Base-by-base conservation (phyloP, 2,329 filamentous ascomycete genomes). In the Hymenotorrendiella dingleyae region DNA sequence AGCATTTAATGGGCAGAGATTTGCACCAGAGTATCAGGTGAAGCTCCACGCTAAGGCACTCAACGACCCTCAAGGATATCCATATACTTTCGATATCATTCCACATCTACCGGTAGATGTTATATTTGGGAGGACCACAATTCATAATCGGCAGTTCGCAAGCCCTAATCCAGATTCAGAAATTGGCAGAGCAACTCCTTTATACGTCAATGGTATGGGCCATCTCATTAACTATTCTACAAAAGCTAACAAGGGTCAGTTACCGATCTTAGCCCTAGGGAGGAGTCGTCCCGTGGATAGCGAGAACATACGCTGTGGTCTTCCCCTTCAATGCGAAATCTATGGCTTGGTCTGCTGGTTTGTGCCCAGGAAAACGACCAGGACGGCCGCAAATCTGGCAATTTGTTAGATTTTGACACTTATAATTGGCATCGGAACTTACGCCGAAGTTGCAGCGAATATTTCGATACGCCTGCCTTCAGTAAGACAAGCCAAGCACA, bases 391-490 rank as follows among this genome's bases (percentile, higher is more conserved):
- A 28, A 28, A 28, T 28, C 4, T 28, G 26, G 26, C n/a, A n/a
- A n/a, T n/a, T n/a, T n/a, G n/a, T n/a, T n/a, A n/a, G n/a, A n/a
- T n/a, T n/a, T n/a, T n/a, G n/a, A n/a, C n/a, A n/a, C n/a, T n/a
- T n/a, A n/a, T n/a, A n/a, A n/a, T n/a, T n/a, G n/a, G n/a, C n/a
- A n/a, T n/a, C n/a, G n/a, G n/a, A n/a, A n/a, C n/a, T n/a, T n/a
- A n/a, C n/a, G n/a, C n/a, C n/a, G n/a, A 28, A 8, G 43, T 38
- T 4, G 43, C 43, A 20, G 35, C 38, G 22, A 46, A 46, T 4
- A 46, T 33, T 22, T 46, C 43, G 6, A 41, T 37, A 21, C 39
- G 33, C 19, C 28, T 23, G 7, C 36, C 36, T 27, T 37, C 14
- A 17, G 43, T 41, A 6, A 29, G 12, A 11, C 34, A 12, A 3